phyloP scores from a whole-genome alignment of 345 rosid species.

The Tarenaya hassleriana region DNA sequence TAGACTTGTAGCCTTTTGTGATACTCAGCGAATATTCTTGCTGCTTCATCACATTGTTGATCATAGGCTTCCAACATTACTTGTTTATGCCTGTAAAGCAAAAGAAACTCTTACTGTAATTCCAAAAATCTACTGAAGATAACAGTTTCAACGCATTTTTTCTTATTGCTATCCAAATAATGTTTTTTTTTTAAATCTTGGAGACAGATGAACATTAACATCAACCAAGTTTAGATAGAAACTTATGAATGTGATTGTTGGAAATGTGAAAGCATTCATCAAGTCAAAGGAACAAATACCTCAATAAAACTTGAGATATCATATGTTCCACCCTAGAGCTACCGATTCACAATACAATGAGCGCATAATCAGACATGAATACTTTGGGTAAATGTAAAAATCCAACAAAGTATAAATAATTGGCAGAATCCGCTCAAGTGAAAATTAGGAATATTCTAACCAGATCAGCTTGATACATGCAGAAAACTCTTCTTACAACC shows the following conservation, averaged over 20 bases:
- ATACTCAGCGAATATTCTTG: constrained; percentile 68
- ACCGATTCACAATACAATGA: neutral
- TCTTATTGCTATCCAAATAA: too few species aligned
- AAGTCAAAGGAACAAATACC: too few species aligned
- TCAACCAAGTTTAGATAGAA: neutral
- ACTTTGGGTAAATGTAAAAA: neutral
- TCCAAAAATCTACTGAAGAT: neutral
- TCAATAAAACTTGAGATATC: too few species aligned
- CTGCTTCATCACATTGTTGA: constrained; percentile 77
- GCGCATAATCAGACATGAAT: neutral
- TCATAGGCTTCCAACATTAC: constrained; percentile 65
- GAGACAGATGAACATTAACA: too few species aligned
- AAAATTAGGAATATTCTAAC: constrained; percentile 1
- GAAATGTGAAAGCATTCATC: too few species aligned
- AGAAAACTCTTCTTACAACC: neutral
- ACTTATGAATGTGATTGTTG: neutral
- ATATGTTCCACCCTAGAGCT: too few species aligned
- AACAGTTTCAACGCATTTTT: neutral
- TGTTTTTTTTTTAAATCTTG: too few species aligned
- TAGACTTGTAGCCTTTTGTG: constrained; percentile 53
- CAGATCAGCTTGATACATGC: neutral
- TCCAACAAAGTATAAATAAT: neutral
- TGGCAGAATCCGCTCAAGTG: neutral
- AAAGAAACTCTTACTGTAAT: neutral
- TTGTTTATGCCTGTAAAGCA: constrained; percentile 68